Percentiles rank a stretch among this genome's conserved stretches.
Conservation (phyloP, 108 stramenopile genomes). For the Skeletonema menzelii region DNA sequence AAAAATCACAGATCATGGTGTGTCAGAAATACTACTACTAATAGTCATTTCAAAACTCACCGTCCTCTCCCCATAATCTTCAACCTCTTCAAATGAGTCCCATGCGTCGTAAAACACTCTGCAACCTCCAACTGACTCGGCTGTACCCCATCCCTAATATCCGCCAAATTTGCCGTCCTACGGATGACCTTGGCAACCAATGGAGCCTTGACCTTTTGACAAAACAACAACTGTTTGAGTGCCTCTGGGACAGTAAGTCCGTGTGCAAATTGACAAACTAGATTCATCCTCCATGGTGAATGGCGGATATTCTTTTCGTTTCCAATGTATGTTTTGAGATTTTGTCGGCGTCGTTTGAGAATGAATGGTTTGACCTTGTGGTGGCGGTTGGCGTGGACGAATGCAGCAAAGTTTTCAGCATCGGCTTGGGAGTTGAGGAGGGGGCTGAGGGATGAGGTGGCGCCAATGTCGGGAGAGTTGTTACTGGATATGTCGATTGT, state of each 20-base stretch:
- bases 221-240: slow-evolving; percentile 73
- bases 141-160: slow-evolving; percentile 70
- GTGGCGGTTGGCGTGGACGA: slow-evolving; percentile 27
- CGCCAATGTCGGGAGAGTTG: slow-evolving; percentile 13
- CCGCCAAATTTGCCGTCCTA: slow-evolving; percentile 73
- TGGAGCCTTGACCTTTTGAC: slow-evolving; percentile 63
- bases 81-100: slow-evolving; percentile 69
- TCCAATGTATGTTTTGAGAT: slow-evolving; percentile 66
- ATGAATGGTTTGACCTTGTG: slow-evolving; percentile 77
- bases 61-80: slow-evolving; percentile 81
- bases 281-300: slow-evolving; percentile 80
- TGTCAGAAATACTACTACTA: too few relatives aligned
- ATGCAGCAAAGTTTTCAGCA: slow-evolving; percentile 36
- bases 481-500: background rate
- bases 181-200: slow-evolving; percentile 70
- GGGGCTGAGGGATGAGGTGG: slow-evolving; percentile 21
- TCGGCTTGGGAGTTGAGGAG: slow-evolving; percentile 19
- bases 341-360: slow-evolving; percentile 53
- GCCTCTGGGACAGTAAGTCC: slow-evolving; percentile 81
- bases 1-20: too few relatives aligned
- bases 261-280: slow-evolving; percentile 73
- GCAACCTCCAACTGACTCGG: slow-evolving; percentile 81
- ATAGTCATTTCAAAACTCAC: slow-evolving; percentile 28
- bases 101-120: slow-evolving; percentile 84
- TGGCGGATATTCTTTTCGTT: slow-evolving; percentile 66